These are phyloP conservation scores for Neocatenulostroma microsporum DNA, from an alignment of 2,329 filamentous ascomycete genomes.

Conservation along the genomic window DNA sequence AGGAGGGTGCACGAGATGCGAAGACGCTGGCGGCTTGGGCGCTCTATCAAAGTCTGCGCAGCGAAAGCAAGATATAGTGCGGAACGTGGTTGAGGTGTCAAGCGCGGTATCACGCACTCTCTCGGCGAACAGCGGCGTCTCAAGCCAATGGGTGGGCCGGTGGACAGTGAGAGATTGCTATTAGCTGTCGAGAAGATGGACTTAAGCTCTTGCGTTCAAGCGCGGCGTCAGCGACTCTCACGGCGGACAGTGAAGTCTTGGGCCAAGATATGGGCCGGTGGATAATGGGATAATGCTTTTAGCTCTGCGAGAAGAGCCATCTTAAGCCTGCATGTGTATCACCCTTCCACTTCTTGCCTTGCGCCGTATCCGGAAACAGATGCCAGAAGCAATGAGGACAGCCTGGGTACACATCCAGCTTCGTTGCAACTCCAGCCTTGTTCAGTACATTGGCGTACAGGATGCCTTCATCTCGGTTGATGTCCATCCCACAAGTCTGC, in stretches of 20 bases:
- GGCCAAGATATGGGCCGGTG: too few species aligned
- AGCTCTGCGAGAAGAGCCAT: too few species aligned
- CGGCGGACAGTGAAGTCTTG: too few species aligned
- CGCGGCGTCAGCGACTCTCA: too few species aligned
- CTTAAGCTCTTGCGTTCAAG: too few species aligned
- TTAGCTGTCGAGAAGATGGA: too few species aligned
- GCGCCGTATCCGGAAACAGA: conserved; percentile 21
- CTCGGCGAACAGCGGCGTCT: too few species aligned
- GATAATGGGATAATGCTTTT: too few species aligned
- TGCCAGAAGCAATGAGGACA: conserved; percentile 35
- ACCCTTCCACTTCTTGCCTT: conserved; percentile 19
- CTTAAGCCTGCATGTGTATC: conserved; percentile 25
- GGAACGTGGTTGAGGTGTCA: too few species aligned
- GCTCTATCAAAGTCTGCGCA: conserved; percentile 46
- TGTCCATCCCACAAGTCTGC: conserved; percentile 13
- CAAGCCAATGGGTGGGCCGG: too few species aligned
- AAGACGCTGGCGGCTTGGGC: conserved; percentile 51
- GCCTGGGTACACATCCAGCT: conserved; percentile 12
- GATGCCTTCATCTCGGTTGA: conserved; percentile 13
- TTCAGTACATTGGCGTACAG: conserved; percentile 9
- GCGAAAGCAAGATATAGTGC: conserved; percentile 41
- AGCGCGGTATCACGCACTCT: too few species aligned
- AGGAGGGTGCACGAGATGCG: conserved; percentile 46
- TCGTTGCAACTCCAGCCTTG: conserved; percentile 11
- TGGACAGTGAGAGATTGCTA: too few species aligned